phyloP scores from a whole-genome alignment of 2,329 filamentous ascomycete species.

The Fusarium goolgardi region DNA sequence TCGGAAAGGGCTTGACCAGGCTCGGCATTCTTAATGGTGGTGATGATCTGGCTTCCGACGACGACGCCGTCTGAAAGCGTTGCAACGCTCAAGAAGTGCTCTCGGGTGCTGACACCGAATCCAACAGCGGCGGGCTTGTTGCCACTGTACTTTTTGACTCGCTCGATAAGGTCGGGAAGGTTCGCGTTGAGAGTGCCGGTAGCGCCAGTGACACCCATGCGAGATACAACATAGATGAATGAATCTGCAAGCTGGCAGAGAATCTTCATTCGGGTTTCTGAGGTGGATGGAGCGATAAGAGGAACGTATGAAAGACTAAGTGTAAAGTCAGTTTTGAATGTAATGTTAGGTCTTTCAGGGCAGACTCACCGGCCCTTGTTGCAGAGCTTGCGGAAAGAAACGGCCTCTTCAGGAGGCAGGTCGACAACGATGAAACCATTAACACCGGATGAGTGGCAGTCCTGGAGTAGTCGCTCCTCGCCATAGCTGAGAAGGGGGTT shows the following conservation, averaged over 20 bases:
- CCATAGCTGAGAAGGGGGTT: slow-evolving; percentile 96
- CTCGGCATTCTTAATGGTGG: slow-evolving; percentile 66
- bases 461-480: slow-evolving; percentile 86
- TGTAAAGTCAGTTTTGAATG: not conserved
- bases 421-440: slow-evolving; percentile 99
- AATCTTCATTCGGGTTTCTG: slow-evolving; percentile 91
- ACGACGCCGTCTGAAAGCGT: slow-evolving; percentile 92
- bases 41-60: slow-evolving; percentile 95
- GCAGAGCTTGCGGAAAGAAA: slow-evolving; percentile 89
- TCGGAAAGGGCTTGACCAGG: slow-evolving; percentile 64
- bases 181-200: slow-evolving; percentile 83
- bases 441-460: slow-evolving; percentile 85
- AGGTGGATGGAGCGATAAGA: slow-evolving; percentile 94
- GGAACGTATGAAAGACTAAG: slow-evolving; percentile 91
- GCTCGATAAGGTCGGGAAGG: slow-evolving; percentile 82
- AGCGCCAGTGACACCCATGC: slow-evolving; percentile 96
- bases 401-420: slow-evolving; percentile 92
- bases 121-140: slow-evolving; percentile 92
- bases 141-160: slow-evolving; percentile 92
- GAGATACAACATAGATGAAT: slow-evolving; percentile 98
- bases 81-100: slow-evolving; percentile 90
- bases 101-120: slow-evolving; percentile 94
- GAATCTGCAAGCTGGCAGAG: slow-evolving; percentile 97
- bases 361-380: slow-evolving; percentile 74
- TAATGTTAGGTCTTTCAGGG: too few species aligned